These are phyloP conservation scores for Picochlorum sp. DNA, from an alignment of 139 green algal species.

Conservation along the genomic window DNA sequence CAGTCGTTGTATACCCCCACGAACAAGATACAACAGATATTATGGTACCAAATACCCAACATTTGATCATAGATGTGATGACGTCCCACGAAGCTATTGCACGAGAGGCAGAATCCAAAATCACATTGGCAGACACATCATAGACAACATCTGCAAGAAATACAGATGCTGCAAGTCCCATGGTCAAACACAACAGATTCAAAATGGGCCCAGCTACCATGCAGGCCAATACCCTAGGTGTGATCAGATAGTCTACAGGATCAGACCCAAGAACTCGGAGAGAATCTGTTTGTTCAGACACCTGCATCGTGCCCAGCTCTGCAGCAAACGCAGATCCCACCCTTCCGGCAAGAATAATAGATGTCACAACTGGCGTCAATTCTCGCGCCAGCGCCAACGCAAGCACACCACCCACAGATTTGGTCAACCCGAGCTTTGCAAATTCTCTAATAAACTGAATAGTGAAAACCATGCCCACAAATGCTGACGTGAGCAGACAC, in stretches of 20 bases:
- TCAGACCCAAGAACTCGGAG: slow-evolving; percentile 90
- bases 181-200: slow-evolving; percentile 93
- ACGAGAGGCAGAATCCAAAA: slow-evolving; percentile 81
- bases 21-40: slow-evolving; percentile 84
- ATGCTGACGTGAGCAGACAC: slow-evolving; percentile 84
- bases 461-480: slow-evolving; percentile 99
- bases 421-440: slow-evolving; percentile 84
- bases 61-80: slow-evolving; percentile 81
- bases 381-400: slow-evolving; percentile 87
- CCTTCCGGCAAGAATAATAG: slow-evolving; percentile 93
- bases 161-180: slow-evolving; percentile 85
- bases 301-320: slow-evolving; percentile 98
- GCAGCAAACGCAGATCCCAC: slow-evolving; percentile 94
- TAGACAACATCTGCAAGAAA: slow-evolving; percentile 92
- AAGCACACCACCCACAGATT: slow-evolving; percentile 92
- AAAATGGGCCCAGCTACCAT: slow-evolving; percentile 89
- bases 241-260: slow-evolving; percentile 97
- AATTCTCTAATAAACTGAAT: slow-evolving; percentile 94
- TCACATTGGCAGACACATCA: slow-evolving; percentile 84
- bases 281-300: slow-evolving; percentile 97
- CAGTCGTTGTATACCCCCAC: slow-evolving; percentile 95
- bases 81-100: slow-evolving; percentile 83
- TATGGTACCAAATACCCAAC: slow-evolving; percentile 85
- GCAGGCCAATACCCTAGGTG: slow-evolving; percentile 81
- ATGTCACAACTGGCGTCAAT: slow-evolving; percentile 94